Conservation (phyloP, 208 protist species). For the Crithidia acanthocephali region DNA sequence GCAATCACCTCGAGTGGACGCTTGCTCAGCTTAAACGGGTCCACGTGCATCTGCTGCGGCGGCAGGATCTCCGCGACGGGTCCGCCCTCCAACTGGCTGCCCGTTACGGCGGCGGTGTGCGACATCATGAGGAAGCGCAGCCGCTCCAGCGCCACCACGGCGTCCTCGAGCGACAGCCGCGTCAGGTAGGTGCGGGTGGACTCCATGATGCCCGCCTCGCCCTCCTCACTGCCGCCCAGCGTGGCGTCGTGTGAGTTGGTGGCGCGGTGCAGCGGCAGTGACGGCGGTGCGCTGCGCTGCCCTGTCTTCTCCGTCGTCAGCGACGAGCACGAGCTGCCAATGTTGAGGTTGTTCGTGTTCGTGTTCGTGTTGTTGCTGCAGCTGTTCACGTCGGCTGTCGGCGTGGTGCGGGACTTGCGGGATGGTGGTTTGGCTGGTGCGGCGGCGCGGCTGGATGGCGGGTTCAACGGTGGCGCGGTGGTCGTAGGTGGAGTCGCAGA, state of each 20-base stretch:
- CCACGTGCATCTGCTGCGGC: conserved; percentile 23
- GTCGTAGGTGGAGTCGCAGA: not conserved
- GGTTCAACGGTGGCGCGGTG: not conserved
- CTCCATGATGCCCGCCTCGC: conserved; percentile 29
- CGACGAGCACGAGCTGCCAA: conserved; percentile 9
- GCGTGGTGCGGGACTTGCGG: not conserved
- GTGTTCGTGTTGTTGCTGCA: not conserved
- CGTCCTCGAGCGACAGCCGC: conserved; percentile 48
- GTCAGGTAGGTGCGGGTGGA: conserved; percentile 35
- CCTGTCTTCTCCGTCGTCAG: conserved; percentile 13
- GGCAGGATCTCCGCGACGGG: not conserved
- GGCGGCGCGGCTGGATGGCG: not conserved
- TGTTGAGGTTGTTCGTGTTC: not conserved
- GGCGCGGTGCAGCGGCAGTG: conserved; percentile 13
- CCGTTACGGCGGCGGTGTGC: conserved; percentile 30
- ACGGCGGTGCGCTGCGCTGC: not conserved
- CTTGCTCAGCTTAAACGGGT: conserved; percentile 47
- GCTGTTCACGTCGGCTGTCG: not conserved
- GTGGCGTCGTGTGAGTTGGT: not conserved
- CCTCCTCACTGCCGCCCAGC: conserved; percentile 9
- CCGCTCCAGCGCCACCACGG: conserved; percentile 32
- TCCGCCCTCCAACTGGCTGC: not conserved
- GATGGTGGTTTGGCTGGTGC: conserved; percentile 4
- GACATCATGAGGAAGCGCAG: conserved; percentile 40
- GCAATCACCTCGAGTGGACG: conserved; percentile 49